Percentiles rank a stretch among this genome's conserved stretches.
Conservation (phyloP, 225 moss, liverwort and hornwort genomes). For the Pseudoscleropodium purum region DNA sequence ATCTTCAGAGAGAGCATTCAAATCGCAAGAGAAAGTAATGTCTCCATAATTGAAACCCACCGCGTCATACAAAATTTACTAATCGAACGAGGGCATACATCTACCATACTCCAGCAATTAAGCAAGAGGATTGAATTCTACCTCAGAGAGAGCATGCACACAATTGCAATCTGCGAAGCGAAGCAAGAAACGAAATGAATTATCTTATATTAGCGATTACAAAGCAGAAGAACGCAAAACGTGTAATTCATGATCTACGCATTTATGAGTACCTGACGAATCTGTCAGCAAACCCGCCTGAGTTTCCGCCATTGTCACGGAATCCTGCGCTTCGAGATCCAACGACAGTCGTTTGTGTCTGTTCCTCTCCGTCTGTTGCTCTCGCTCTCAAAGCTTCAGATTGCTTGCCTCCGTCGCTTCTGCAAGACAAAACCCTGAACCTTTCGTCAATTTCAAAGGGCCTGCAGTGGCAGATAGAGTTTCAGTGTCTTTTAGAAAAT, state of each 20-base stretch:
- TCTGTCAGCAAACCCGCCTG: background rate
- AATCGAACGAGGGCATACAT: background rate
- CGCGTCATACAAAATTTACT: background rate
- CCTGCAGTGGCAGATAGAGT: background rate
- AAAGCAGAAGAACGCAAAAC: background rate
- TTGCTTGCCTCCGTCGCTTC: background rate
- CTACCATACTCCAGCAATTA: background rate
- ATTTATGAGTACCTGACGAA: background rate
- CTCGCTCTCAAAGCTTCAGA: background rate
- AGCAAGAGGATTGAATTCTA: background rate
- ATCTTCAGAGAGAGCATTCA: background rate
- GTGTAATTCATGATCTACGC: background rate
- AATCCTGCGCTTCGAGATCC: background rate
- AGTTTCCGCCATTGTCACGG: background rate
- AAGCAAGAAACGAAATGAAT: background rate
- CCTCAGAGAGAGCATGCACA: background rate
- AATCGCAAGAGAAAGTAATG: background rate
- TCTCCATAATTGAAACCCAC: background rate
- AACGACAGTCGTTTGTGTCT: background rate
- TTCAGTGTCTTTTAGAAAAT: background rate
- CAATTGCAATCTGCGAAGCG: background rate
- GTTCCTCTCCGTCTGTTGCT: too few relatives aligned
- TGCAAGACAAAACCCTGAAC: background rate
- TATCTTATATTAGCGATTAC: background rate
- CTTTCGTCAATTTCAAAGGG: background rate